A percentile compares a stretch with the other conserved stretches of the same genome.
phyloP scores from a whole-genome alignment of 495 filamentous ascomycete genomes.

The Xylaria nigripes region DNA sequence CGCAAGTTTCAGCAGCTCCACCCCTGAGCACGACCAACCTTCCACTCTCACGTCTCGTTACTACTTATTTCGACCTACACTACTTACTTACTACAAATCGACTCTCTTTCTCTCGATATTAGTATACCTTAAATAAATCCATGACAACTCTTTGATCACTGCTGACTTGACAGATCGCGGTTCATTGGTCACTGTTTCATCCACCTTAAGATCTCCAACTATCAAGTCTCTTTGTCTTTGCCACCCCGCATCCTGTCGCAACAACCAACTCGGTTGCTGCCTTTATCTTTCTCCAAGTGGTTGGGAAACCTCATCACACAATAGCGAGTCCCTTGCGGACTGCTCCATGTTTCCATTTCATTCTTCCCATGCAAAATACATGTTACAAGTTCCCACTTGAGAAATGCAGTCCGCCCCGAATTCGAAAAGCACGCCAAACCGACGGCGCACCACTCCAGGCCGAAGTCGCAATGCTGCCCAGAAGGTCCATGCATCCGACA shows the following conservation, averaged over 20 bases:
- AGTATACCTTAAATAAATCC: not conserved
- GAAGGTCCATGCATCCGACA: constrained; percentile 43
- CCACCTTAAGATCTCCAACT: not conserved
- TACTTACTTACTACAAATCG: not conserved
- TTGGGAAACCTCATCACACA: not conserved
- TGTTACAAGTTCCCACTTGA: constrained; percentile 16
- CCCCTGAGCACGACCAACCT: not conserved
- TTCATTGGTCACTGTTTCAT: not conserved
- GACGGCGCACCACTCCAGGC: constrained; percentile 33
- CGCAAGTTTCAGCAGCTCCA: not conserved
- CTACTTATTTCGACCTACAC: no score
- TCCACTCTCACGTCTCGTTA: not conserved
- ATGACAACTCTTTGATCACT: not conserved
- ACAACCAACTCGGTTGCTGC: constrained; percentile 9
- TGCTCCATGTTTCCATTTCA: constrained; percentile 7
- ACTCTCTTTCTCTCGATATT: not conserved
- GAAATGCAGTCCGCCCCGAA: constrained; percentile 23
- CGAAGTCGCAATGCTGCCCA: constrained; percentile 26
- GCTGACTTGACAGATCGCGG: not conserved
- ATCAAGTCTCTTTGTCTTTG: constrained; percentile 7
- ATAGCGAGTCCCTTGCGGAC: not conserved
- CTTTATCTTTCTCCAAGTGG: not conserved
- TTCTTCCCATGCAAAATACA: constrained; percentile 11
- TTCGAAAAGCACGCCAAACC: constrained; percentile 32
- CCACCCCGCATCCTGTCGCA: constrained; percentile 17